A percentile compares a stretch with the other conserved stretches of the same genome.
Evolutionary conservation across 331 rosid genomes (phyloP).

Genomic region (Prunus yedoensis): DNA sequence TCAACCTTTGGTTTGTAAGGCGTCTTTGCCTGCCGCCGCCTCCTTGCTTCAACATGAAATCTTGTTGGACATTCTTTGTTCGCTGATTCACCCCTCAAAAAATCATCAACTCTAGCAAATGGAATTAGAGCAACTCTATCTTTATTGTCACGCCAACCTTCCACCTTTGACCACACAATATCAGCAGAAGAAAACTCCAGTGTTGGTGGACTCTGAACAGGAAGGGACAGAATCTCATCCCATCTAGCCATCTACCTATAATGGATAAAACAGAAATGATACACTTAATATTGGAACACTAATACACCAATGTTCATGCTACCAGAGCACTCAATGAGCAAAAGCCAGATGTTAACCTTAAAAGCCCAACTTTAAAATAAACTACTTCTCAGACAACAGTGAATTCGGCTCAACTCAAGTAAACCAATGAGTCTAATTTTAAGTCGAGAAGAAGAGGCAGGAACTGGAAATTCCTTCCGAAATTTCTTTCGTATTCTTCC

Average conservation of each 20-base stretch:
- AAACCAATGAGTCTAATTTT: no score
- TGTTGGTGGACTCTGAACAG: slow-evolving; percentile 84
- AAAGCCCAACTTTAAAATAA: neutral
- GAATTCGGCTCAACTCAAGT: neutral
- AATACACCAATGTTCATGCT: neutral
- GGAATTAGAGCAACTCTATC: slow-evolving; percentile 87
- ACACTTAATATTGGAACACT: neutral
- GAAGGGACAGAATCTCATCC: slow-evolving; percentile 91
- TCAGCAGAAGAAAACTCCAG: slow-evolving; percentile 74
- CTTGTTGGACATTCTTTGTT: slow-evolving; percentile 84
- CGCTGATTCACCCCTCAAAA: slow-evolving; percentile 81
- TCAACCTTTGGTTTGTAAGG: slow-evolving; percentile 81
- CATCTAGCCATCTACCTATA: slow-evolving; percentile 72
- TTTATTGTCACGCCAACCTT: slow-evolving; percentile 85
- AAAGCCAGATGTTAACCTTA: neutral
- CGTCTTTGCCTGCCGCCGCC: slow-evolving; percentile 48
- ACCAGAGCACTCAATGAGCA: neutral
- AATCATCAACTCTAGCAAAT: slow-evolving; percentile 87
- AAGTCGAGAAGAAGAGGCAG: no score
- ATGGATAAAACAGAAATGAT: neutral
- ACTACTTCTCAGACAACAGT: neutral
- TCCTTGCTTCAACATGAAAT: slow-evolving; percentile 94
- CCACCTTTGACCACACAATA: slow-evolving; percentile 83
- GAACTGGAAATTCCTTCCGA: no score
- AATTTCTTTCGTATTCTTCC: no score